Evolutionary conservation across 179 eudicot species (phyloP).

Genomic region (Spergularia azorica): DNA sequence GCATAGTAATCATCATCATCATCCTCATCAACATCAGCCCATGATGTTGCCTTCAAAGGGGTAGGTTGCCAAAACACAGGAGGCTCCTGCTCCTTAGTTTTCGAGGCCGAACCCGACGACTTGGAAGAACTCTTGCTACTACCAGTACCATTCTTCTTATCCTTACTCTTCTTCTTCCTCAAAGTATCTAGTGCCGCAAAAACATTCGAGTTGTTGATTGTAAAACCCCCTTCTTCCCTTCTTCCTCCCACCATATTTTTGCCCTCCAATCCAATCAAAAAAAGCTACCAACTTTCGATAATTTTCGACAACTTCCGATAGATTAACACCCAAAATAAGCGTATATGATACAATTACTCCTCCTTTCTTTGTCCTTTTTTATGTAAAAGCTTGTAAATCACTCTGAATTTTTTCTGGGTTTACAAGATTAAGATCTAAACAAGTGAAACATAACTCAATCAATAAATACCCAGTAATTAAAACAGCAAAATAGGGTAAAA

Average conservation of each 20-base stretch:
- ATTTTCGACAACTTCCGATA: neutral
- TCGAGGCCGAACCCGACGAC: neutral
- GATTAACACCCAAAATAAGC: neutral
- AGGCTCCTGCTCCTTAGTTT: constrained; percentile 41
- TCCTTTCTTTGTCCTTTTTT: no score
- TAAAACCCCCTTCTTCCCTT: constrained; percentile 26
- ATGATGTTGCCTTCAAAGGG: constrained; percentile 64
- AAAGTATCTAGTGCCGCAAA: constrained; percentile 66
- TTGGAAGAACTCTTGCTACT: constrained; percentile 39
- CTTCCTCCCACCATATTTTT: constrained; percentile 29
- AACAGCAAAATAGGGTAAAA: no score
- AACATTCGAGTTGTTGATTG: constrained; percentile 47
- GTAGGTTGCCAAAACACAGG: constrained; percentile 80
- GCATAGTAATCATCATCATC: constrained; percentile 95
- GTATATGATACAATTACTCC: no score
- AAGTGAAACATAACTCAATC: no score
- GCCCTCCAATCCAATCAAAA: neutral
- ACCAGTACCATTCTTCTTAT: constrained; percentile 39
- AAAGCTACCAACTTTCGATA: constrained; percentile 4
- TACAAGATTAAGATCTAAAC: neutral
- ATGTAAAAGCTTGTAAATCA: no score
- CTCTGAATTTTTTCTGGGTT: no score
- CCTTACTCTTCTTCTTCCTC: constrained; percentile 71
- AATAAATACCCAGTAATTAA: no score
- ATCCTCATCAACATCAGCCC: constrained; percentile 98